Evolutionary conservation across 352 stramenopile species (phyloP), one percentile per base, ranked within the genome.

Genomic region (Phytophthora podocarpi): DNA sequence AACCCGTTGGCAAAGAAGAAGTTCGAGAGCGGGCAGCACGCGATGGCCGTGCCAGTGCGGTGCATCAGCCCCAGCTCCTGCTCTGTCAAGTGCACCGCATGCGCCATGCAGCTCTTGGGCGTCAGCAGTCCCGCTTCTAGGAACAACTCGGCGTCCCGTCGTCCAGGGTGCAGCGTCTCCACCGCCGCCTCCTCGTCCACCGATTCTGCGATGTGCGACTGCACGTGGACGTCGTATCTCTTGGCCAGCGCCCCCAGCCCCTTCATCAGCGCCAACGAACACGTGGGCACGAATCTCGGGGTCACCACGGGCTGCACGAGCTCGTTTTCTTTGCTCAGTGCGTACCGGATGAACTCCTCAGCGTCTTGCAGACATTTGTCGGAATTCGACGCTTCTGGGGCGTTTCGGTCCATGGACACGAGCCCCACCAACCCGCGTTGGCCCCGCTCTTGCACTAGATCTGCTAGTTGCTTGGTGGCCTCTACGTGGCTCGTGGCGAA

Each of bases 351-450:
- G 52, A 98, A 97, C 10, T 61, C 34, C 51, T 90, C 73, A 2
- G 88, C 85, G 31, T 96, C 84, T 6, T 59, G 35, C 7, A 97
- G 67, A 42, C 77, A 77, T 23, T 85, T 37, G 26, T 77, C 56
- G 2, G 85, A 20, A 36, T 24, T 89, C 5, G 72, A 64, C 26
- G 96, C 61, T 5, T 76, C 62, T 4, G 89, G 89, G 9, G 78
- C 76, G 55, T 98, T 93, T 11, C 76, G 78, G 67, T 98, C 93
- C 93, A 98, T 98, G 41, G 75, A 93, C 36, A 98, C 92, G 41
- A 98, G 89, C 0, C 91, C 91, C 8, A 98, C 76, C 23, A 94
- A 79, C 0, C 72, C 92, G 11, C 92, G 78, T 71, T 97, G 90
- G 20, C 90, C 90, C 9, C 68, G 59, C 21, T 48, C 46, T 30